Conservation (phyloP, 768 basidiomycete genomes). For the Artomyces pyxidatus region DNA sequence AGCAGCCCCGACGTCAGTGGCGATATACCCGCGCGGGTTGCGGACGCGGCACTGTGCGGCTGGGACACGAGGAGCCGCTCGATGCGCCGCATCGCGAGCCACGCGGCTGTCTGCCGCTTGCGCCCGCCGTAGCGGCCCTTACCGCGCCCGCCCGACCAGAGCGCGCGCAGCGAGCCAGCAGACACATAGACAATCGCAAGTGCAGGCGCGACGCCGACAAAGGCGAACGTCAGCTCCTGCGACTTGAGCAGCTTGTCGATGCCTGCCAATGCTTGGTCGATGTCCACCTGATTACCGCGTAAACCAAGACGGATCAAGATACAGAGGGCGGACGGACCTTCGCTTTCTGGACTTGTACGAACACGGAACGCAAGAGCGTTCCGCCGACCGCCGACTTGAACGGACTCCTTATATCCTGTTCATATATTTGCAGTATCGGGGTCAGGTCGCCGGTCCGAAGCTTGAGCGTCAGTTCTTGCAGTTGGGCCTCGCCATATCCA, state of each 20-base stretch:
- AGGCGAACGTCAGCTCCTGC: constrained; percentile 93
- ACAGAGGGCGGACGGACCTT: constrained; percentile 46
- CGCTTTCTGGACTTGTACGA: constrained; percentile 93
- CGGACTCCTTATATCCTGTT: constrained; percentile 87
- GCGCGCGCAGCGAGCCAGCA: constrained; percentile 40
- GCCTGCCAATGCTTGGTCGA: constrained; percentile 82
- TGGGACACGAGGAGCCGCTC: constrained; percentile 59
- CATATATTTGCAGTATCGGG: constrained; percentile 79
- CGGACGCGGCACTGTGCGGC: constrained; percentile 20
- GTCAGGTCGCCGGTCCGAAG: constrained; percentile 80
- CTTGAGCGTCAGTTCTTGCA: constrained; percentile 55
- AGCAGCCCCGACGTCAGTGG: constrained; percentile 67
- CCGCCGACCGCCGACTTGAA: constrained; percentile 74
- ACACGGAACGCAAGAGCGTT: constrained; percentile 71
- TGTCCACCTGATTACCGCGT: constrained; percentile 57
- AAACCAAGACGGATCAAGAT: background rate
- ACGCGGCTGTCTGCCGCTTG: constrained; percentile 44
- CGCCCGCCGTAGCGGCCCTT: constrained; percentile 51
- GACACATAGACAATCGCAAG: constrained; percentile 69
- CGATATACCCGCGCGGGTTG: constrained; percentile 26
- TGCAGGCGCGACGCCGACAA: constrained; percentile 91
- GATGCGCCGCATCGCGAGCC: constrained; percentile 70
- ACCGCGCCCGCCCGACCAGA: constrained; percentile 45
- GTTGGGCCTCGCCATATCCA: constrained; percentile 50
- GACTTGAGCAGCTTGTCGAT: constrained; percentile 92